phyloP scores from a whole-genome alignment of 331 rosid species.

The Acacia concinna region DNA sequence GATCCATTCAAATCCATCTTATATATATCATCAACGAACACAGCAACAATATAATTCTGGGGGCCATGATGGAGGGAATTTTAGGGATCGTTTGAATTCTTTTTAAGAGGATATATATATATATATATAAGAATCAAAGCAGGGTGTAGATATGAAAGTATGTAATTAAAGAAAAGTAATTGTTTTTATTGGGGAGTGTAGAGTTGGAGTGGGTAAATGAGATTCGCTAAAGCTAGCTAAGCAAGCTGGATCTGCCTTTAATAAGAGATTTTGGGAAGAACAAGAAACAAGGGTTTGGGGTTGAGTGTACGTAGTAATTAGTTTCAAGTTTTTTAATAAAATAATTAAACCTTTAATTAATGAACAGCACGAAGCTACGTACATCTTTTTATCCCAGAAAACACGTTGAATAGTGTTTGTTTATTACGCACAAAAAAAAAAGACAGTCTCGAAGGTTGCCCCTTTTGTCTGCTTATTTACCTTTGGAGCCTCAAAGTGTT shows the following conservation, averaged over 20 bases:
- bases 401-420: conserved; percentile 52
- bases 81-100: neutral
- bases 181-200: conserved; percentile 15
- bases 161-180: neutral
- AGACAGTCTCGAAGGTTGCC: conserved; percentile 39
- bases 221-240: conserved; percentile 51
- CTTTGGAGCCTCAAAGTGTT: conserved; percentile 31
- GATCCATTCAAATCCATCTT: neutral
- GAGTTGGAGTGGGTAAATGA: conserved; percentile 31
- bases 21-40: too few species aligned
- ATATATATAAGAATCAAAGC: too few species aligned
- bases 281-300: conserved; percentile 33
- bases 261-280: conserved; percentile 38
- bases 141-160: too few species aligned
- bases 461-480: conserved; percentile 51
- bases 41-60: neutral
- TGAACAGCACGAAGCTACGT: conserved; percentile 58
- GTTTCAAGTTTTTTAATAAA: conserved; percentile 6
- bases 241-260: conserved; percentile 35
- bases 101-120: neutral
- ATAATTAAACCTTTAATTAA: too few species aligned
- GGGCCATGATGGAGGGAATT: conserved; percentile 23
- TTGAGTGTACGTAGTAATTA: conserved; percentile 35
- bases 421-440: neutral
- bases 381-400: conserved; percentile 50